phyloP scores from a whole-genome alignment of 164 flowering plant genomes.

The Stephania japonica region DNA sequence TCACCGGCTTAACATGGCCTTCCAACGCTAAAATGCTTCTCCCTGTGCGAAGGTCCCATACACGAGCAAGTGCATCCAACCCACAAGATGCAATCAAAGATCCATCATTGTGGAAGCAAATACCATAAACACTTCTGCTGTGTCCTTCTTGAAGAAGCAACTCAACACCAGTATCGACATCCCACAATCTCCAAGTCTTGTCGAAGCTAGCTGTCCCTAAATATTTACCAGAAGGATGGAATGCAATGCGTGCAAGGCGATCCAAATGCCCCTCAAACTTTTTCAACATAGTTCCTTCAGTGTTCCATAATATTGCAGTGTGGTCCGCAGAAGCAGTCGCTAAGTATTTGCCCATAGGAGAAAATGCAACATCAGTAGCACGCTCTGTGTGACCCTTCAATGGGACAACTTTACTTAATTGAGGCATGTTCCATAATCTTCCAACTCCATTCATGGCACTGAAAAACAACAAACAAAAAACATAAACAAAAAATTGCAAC shows the following conservation, averaged over 20 bases:
- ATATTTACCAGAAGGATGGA: constrained; percentile 96
- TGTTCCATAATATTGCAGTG: constrained; percentile 84
- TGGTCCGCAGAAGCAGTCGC: constrained; percentile 97
- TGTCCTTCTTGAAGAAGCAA: constrained; percentile 99
- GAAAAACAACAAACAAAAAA: constrained; percentile 12
- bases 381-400: constrained; percentile 91
- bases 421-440: constrained; percentile 90
- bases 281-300: constrained; percentile 59
- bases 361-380: constrained; percentile 87
- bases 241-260: constrained; percentile 86
- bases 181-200: constrained; percentile 99
- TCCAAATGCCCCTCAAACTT: constrained; percentile 88
- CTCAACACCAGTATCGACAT: constrained; percentile 70
- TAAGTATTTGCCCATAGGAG: constrained; percentile 57
- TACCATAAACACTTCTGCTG: constrained; percentile 82
- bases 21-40: constrained; percentile 86
- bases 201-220: constrained; percentile 93
- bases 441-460: constrained; percentile 79
- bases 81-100: constrained; percentile 93
- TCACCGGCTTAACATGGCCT: constrained; percentile 95
- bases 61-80: constrained; percentile 88
- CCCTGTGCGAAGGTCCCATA: constrained; percentile 97
- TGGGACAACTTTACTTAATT: constrained; percentile 45
- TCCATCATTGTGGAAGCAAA: constrained; percentile 89
- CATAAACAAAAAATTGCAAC: not conserved